A percentile compares a stretch with the other conserved stretches of the same genome.
These are phyloP conservation scores for Sclerotinia spermophila DNA, from an alignment of 2,329 filamentous ascomycete genomes.

Conservation along the genomic window DNA sequence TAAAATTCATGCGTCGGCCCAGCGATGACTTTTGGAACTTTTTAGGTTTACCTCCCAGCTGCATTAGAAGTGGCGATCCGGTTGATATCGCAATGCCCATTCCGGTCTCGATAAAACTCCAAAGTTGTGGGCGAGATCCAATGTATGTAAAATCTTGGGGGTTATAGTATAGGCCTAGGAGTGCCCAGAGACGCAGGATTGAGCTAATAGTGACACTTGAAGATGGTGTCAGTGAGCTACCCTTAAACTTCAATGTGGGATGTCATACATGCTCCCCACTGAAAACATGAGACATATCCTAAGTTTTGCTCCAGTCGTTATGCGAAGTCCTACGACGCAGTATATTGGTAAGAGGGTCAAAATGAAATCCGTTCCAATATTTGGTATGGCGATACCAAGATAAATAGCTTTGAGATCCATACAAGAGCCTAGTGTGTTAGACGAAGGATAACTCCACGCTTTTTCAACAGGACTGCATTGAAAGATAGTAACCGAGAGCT, in stretches of 20 bases:
- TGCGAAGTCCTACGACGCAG: background rate
- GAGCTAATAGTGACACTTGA: background rate
- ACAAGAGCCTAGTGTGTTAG: background rate
- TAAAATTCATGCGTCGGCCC: background rate
- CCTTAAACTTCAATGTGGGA: background rate
- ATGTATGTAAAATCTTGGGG: background rate
- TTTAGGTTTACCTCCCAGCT: background rate
- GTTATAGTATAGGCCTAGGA: background rate
- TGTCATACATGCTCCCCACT: background rate
- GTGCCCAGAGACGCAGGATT: background rate
- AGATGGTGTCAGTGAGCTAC: background rate
- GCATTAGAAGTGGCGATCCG: background rate
- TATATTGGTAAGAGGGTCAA: background rate
- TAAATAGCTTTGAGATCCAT: background rate
- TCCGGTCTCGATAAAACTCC: background rate
- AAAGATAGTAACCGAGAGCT: background rate
- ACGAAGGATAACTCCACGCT: background rate
- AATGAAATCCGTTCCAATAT: background rate
- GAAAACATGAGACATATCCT: background rate
- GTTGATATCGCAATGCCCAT: background rate
- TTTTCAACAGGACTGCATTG: background rate
- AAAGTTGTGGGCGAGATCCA: background rate
- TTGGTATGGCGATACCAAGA: background rate
- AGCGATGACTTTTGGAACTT: background rate
- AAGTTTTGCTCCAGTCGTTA: background rate